A percentile compares a stretch with the other conserved stretches of the same genome.
Evolutionary conservation across 306 rosid genomes (phyloP).

Genomic region (Ormosia emarginata): DNA sequence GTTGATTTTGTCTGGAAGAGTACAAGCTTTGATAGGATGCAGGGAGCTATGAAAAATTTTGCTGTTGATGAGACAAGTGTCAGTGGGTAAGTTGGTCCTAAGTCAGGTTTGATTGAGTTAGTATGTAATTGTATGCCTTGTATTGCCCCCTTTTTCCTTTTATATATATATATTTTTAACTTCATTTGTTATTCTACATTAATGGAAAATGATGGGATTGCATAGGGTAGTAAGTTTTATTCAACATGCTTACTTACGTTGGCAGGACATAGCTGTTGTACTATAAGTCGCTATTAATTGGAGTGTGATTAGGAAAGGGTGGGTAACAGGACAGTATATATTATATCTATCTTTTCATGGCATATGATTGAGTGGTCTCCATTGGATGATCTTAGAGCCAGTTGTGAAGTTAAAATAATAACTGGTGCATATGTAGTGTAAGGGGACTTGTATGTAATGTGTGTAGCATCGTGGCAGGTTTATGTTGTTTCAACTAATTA

Average conservation of each 20-base stretch:
- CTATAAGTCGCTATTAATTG: background rate
- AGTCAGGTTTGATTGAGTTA: background rate
- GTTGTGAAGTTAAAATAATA: background rate
- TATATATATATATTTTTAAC: background rate
- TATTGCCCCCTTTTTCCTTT: background rate
- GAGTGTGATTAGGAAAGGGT: background rate
- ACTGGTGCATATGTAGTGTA: background rate
- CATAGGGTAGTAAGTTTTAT: constrained; percentile 10
- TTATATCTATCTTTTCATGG: background rate
- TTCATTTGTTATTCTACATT: background rate
- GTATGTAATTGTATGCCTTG: background rate
- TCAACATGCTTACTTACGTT: background rate
- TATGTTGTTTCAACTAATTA: constrained; percentile 7
- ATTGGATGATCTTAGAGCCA: background rate
- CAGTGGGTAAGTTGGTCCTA: constrained; percentile 69
- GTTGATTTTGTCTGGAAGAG: constrained; percentile 99
- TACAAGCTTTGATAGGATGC: constrained; percentile 99
- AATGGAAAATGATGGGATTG: background rate
- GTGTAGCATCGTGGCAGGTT: background rate
- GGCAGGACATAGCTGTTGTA: background rate
- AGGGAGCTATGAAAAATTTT: constrained; percentile 97
- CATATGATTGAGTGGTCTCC: background rate
- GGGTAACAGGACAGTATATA: background rate
- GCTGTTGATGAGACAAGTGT: constrained; percentile 99
- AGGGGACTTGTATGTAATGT: background rate